Base-by-base conservation (phyloP, 2,329 filamentous ascomycete species). In the Penicillium freii region DNA sequence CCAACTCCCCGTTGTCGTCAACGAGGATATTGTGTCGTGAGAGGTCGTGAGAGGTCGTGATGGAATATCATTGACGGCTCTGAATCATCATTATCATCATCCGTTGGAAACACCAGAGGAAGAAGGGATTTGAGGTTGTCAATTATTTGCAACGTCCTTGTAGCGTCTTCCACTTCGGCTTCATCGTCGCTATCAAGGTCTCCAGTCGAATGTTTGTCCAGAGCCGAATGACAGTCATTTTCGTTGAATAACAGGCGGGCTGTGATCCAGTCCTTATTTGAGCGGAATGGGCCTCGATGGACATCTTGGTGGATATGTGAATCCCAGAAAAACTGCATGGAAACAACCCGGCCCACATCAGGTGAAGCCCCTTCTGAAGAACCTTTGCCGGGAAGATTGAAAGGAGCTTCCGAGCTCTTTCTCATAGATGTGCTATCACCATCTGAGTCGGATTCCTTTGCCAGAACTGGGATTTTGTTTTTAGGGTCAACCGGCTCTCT, bases 1-100 rank as follows among this genome's bases (percentile, higher is more conserved):
- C 34, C 4, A 64, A 27, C 2, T 63, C 36, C 13, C 62, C 62
- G 27, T n/a, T 46, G 7, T 64, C 58, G 40, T 51, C 19, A n/a
- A 65, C 49, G 7, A 65, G 56, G 9, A 65, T 61, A 49, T 64
- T 65, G 19, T 33, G 56, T 11, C 44, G 31, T n/a, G 44, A 58
- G 29, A 65, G 49, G 56, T 11, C 44, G 31, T n/a, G 44, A 58
- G 29, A 65, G 49, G 48, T 60, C 57, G 13, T 65, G 48, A 39
- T 65, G 57, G 23, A 55, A 33, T 13, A 64, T 15, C 13, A 65
- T 45, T 11, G 62, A 57, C 3, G 40, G 57, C 33, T 65, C 62
- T 9, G 44, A 15, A 15, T 46, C 13, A 17, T 42, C 25, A 27
- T 23, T 23, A 23, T 8, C 38, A 17, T 19, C n/a, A 31, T 50